Evolutionary conservation across 139 green algal genomes (phyloP).

Genomic region (Zygnema circumcarinatum): DNA sequence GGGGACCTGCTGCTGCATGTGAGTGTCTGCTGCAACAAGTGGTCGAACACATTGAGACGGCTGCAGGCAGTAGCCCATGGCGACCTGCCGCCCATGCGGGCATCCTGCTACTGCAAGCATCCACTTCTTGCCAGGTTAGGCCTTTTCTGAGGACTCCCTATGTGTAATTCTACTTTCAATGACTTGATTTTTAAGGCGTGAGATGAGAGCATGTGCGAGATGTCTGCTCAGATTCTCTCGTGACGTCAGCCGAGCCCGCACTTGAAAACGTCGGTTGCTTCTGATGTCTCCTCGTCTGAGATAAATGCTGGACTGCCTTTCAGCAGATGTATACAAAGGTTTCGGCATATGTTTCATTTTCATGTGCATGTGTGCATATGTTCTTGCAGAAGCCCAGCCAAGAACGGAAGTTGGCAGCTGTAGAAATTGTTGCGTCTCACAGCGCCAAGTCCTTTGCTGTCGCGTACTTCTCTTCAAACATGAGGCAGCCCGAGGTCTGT

Average conservation of each 20-base stretch:
- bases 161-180: constrained; percentile 9
- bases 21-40: neutral
- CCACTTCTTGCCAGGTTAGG: too few relatives aligned
- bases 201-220: too few relatives aligned
- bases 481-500: constrained; percentile 19
- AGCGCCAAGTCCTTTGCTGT: constrained; percentile 23
- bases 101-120: neutral
- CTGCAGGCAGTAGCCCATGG: neutral
- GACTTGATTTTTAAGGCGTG: neutral
- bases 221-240: neutral
- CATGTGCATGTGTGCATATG: too few relatives aligned
- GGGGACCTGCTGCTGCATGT: too few relatives aligned
- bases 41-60: too few relatives aligned
- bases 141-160: too few relatives aligned
- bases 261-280: neutral
- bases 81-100: neutral
- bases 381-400: too few relatives aligned
- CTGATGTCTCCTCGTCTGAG: neutral
- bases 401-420: too few relatives aligned
- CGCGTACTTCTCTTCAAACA: constrained; percentile 11
- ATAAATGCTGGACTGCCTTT: constrained; percentile 3
- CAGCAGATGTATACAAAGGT: too few relatives aligned
- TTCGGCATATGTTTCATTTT: too few relatives aligned
- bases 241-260: neutral
- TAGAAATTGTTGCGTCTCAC: constrained; percentile 19